Percentiles rank a stretch among this genome's conserved stretches.
Conservation (phyloP, 2,329 filamentous ascomycete genomes). For the Lizonia empirigonia region DNA sequence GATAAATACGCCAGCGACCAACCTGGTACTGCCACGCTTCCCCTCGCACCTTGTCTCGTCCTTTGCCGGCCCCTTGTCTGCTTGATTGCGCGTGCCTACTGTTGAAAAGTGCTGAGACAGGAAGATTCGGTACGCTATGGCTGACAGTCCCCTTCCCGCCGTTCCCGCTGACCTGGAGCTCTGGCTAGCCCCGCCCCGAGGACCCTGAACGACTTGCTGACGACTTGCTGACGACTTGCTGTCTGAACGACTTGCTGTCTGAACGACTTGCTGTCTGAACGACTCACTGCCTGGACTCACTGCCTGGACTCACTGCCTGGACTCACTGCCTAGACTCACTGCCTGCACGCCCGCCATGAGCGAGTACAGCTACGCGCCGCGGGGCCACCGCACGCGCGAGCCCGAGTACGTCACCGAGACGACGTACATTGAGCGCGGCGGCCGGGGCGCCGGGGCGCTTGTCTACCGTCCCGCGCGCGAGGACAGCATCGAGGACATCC, state of each 20-base stretch:
- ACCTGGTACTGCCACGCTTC: neutral
- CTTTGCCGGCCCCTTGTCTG: slow-evolving; percentile 23
- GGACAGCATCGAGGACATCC: slow-evolving; percentile 84
- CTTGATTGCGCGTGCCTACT: slow-evolving; percentile 16
- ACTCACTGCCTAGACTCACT: slow-evolving; percentile 6
- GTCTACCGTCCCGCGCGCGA: slow-evolving; percentile 64
- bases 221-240: too few species aligned
- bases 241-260: too few species aligned
- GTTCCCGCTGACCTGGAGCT: slow-evolving; percentile 22
- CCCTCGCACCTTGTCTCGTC: slow-evolving; percentile 22
- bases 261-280: too few species aligned
- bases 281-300: too few species aligned
- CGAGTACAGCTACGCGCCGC: slow-evolving; percentile 56
- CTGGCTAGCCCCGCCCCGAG: slow-evolving; percentile 24
- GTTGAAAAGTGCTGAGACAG: slow-evolving; percentile 4
- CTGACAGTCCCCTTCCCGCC: slow-evolving; percentile 1
- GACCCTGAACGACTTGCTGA: slow-evolving; percentile 16
- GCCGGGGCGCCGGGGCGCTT: slow-evolving; percentile 51
- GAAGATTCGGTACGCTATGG: slow-evolving; percentile 28
- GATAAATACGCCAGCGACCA: slow-evolving; percentile 20
- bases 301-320: slow-evolving; percentile 10
- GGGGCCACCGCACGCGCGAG: slow-evolving; percentile 54
- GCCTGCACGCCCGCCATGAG: slow-evolving; percentile 48
- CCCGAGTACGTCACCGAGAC: slow-evolving; percentile 58
- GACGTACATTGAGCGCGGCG: slow-evolving; percentile 58